Conservation (phyloP, 2,329 filamentous ascomycete genomes). For the Cladosporium oxysporum region DNA sequence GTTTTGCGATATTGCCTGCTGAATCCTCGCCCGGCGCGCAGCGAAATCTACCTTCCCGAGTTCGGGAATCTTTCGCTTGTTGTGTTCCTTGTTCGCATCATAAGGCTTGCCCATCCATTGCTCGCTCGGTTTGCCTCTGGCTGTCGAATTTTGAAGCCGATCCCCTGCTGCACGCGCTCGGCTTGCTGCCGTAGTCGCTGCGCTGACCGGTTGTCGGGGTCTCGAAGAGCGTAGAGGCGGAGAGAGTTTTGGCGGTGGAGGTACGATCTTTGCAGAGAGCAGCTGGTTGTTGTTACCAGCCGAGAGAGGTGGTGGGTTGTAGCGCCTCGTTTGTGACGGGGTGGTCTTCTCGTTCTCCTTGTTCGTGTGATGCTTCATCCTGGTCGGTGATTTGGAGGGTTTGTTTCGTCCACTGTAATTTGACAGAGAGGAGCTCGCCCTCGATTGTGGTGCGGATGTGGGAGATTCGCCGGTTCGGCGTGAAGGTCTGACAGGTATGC, state of each 20-base stretch:
- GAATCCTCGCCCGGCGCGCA: constrained; percentile 76
- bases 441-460: constrained; percentile 30
- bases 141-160: constrained; percentile 32
- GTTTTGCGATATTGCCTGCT: constrained; percentile 82
- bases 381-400: constrained; percentile 34
- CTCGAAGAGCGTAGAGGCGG: constrained; percentile 78
- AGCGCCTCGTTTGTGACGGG: constrained; percentile 35
- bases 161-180: constrained; percentile 59
- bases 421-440: constrained; percentile 33
- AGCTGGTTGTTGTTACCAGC: constrained; percentile 32
- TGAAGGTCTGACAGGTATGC: constrained; percentile 37
- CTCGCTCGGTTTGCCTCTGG: constrained; percentile 45
- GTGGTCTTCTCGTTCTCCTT: constrained; percentile 34
- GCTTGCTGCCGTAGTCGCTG: constrained; percentile 70
- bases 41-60: constrained; percentile 82
- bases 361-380: constrained; percentile 24
- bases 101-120: constrained; percentile 74
- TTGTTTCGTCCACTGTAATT: constrained; percentile 28
- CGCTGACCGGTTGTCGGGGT: constrained; percentile 75
- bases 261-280: constrained; percentile 72
- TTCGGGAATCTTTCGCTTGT: constrained; percentile 54
- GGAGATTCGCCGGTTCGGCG: constrained; percentile 36
- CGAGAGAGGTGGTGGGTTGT: constrained; percentile 35
- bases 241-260: constrained; percentile 70
- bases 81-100: constrained; percentile 63